phyloP scores from a whole-genome alignment of 106 monocot genomes.

The Dactylorhiza incarnata region DNA sequence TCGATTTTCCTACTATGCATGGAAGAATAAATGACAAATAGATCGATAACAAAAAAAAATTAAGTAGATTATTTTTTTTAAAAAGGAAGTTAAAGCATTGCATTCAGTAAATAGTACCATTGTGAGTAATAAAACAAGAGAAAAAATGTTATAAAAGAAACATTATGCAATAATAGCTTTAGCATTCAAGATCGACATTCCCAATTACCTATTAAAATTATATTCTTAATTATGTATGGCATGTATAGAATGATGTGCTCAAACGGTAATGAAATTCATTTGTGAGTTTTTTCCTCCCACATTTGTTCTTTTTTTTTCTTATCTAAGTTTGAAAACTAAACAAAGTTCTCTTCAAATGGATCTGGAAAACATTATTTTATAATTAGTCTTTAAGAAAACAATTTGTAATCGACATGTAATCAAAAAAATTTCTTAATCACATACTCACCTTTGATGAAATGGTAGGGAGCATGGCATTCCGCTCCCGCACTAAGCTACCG shows the following conservation, averaged over 20 bases:
- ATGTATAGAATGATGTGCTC: neutral
- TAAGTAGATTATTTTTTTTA: too few species aligned
- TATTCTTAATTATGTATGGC: neutral
- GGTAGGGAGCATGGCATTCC: constrained; percentile 98
- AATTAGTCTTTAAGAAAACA: too few species aligned
- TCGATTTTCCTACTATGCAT: neutral
- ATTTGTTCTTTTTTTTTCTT: neutral
- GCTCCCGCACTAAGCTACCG: constrained; percentile 86
- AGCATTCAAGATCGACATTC: neutral
- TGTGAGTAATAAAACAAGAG: neutral
- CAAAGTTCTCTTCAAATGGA: neutral
- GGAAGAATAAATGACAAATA: neutral
- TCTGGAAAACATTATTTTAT: too few species aligned
- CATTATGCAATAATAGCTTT: neutral
- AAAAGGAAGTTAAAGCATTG: neutral
- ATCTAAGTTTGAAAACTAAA: neutral
- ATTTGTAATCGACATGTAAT: too few species aligned
- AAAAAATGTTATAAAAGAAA: neutral
- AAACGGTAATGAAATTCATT: neutral
- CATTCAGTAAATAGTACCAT: neutral
- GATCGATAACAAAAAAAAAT: neutral
- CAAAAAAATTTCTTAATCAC: neutral
- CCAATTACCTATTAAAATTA: neutral
- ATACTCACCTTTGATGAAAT: constrained; percentile 87
- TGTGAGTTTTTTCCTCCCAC: neutral